Evolutionary conservation across 192 early-diverging fungal species (phyloP).

Genomic region (Piromyces finnis): DNA sequence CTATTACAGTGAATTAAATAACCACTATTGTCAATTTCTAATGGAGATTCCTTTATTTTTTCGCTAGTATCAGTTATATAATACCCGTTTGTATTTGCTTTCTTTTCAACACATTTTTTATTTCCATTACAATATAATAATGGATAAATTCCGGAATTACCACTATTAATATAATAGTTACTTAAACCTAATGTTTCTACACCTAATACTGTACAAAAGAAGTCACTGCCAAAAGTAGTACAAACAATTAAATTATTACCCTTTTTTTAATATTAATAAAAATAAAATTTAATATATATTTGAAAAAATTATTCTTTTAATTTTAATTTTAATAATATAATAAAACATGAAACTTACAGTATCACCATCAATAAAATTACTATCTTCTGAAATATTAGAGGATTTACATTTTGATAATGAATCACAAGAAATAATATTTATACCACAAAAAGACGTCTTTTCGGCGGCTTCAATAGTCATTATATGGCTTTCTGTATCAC

Average conservation of each 20-base stretch:
- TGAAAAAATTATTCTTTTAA: too few species aligned
- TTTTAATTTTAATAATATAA: too few species aligned
- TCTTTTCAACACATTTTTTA: neutral
- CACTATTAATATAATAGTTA: neutral
- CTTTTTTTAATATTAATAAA: too few species aligned
- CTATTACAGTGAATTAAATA: neutral
- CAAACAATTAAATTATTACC: neutral
- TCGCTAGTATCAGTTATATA: neutral
- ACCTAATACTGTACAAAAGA: neutral
- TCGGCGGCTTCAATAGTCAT: too few species aligned
- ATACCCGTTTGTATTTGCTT: neutral
- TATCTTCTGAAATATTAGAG: too few species aligned
- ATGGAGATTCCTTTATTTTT: neutral
- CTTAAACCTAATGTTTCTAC: neutral
- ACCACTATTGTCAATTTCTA: neutral
- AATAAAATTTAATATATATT: too few species aligned
- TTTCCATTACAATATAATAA: neutral
- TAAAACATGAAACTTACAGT: too few species aligned
- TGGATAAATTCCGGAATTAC: neutral
- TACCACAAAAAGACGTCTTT: too few species aligned
- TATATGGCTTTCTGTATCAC: too few species aligned
- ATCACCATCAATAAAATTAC: too few species aligned
- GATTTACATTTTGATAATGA: too few species aligned
- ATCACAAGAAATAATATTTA: too few species aligned
- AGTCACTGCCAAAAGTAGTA: neutral